Base-by-base conservation (phyloP, 2,329 filamentous ascomycete genomes). In the Epichloe scottii region DNA sequence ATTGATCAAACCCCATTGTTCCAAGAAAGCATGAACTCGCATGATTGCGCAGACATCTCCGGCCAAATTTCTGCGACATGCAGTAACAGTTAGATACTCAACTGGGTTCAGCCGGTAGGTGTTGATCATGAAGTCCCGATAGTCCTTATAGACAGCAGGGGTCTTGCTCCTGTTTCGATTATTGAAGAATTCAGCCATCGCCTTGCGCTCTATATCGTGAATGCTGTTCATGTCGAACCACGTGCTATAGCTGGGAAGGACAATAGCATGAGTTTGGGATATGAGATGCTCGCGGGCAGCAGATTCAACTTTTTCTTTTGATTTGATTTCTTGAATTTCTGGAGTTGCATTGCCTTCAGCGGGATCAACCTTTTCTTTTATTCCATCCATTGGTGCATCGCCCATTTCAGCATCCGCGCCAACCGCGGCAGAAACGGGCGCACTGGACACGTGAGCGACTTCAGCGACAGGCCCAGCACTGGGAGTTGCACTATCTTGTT, bases 71-170 rank as follows among this genome's bases (percentile, higher is more conserved):
- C 93, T 81, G 56, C 93, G 80, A 66, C 93, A 98, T 48, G 93
- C 93, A 11, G 93, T 98, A 50, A 98, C 91, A 5, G 93, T 98
- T 51, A 98, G 77, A 63, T 98, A 98, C 68, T 98, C 93, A 50
- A 89, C 79, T 5, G 93, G 93, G 65, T 97, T 98, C 51, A 98
- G 74, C 38, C 93, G 85, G 70, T 98, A 98, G 14, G 93, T 97
- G 72, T 98, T 98, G 72, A 98, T 89, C 93, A 98, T 98, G 65
- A 98, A 98, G 65, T 98, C 93, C 59, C 93, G 85, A 69, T 98
- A 98, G 65, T 98, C 93, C 70, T 97, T 97, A 75, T 98, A 98
- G 21, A 97, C 88, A 46, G 89, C 84, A 1, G 89, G 86, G 0
- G 93, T 98, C 73, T 98, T 98, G 81, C 93, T 97, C 62, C 93